Evolutionary conservation across 306 rosid species (phyloP).

Genomic region (Quercus glauca): DNA sequence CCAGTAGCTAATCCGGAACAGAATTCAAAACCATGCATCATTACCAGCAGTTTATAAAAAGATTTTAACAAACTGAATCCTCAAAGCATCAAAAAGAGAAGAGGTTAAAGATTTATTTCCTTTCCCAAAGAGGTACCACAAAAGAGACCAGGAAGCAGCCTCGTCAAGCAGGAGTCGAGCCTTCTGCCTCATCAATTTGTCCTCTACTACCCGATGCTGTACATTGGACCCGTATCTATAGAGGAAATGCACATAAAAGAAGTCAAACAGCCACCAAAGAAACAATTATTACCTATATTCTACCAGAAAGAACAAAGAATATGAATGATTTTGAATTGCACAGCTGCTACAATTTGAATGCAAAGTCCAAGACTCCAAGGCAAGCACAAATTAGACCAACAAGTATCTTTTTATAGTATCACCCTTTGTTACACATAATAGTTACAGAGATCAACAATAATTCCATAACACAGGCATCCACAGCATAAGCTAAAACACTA

Average conservation of each 20-base stretch:
- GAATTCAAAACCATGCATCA: no score
- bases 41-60: not conserved
- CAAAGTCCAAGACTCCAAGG: not conserved
- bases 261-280: slow-evolving; percentile 17
- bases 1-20: no score
- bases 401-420: not conserved
- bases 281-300: not conserved
- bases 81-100: not conserved
- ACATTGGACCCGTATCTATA: slow-evolving; percentile 63
- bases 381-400: not conserved
- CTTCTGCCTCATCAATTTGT: slow-evolving; percentile 93
- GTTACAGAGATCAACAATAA: not conserved
- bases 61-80: not conserved
- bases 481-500: not conserved
- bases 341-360: not conserved
- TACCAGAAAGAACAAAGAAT: not conserved
- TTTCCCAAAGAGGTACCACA: slow-evolving; percentile 96
- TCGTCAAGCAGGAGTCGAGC: slow-evolving; percentile 89
- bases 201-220: slow-evolving; percentile 82
- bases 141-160: slow-evolving; percentile 97
- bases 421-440: not conserved
- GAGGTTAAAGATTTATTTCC: slow-evolving; percentile 53
- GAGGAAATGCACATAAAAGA: slow-evolving; percentile 14
- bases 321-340: not conserved
- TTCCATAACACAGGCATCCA: not conserved